Evolutionary conservation across 495 filamentous ascomycete species (phyloP).

Genomic region (Hypoxylon intermedium): DNA sequence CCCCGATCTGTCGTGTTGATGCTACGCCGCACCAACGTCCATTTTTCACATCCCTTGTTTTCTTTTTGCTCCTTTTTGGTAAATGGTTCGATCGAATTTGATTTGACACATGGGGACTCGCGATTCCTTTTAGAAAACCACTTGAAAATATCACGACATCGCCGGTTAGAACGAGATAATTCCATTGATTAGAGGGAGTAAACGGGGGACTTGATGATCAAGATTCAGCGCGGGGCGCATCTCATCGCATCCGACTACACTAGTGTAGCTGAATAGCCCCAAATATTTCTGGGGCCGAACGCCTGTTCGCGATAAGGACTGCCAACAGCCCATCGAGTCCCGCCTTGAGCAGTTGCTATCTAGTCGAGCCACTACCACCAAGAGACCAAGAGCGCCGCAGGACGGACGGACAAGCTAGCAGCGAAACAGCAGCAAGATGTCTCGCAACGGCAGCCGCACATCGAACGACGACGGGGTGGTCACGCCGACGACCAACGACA

Average conservation of each 20-base stretch:
- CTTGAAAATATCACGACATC: neutral
- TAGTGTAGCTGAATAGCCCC: too few species aligned
- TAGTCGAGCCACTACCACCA: neutral
- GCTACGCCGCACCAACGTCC: neutral
- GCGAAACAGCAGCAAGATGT: constrained; percentile 7
- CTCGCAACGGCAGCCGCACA: constrained; percentile 14
- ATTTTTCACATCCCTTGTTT: constrained; percentile 3
- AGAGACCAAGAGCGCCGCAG: constrained; percentile 10
- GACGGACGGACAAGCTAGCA: constrained; percentile 12
- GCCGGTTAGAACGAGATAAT: neutral
- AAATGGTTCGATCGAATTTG: constrained; percentile 1
- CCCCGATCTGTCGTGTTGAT: neutral
- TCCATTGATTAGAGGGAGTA: constrained; percentile 15
- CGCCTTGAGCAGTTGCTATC: neutral
- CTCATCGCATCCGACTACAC: neutral
- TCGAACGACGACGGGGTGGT: constrained; percentile 4
- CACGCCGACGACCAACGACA: constrained; percentile 3
- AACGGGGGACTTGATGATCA: constrained; percentile 20
- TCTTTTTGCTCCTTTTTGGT: neutral
- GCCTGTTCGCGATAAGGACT: neutral
- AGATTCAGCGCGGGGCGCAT: constrained; percentile 26
- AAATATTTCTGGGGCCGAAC: too few species aligned
- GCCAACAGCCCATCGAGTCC: neutral
- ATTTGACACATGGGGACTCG: neutral
- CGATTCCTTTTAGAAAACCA: neutral